A percentile compares a stretch with the other conserved stretches of the same genome.
These are phyloP conservation scores for Coniochaeta sp. DNA, from an alignment of 2,329 filamentous ascomycete species.

Conservation along the genomic window DNA sequence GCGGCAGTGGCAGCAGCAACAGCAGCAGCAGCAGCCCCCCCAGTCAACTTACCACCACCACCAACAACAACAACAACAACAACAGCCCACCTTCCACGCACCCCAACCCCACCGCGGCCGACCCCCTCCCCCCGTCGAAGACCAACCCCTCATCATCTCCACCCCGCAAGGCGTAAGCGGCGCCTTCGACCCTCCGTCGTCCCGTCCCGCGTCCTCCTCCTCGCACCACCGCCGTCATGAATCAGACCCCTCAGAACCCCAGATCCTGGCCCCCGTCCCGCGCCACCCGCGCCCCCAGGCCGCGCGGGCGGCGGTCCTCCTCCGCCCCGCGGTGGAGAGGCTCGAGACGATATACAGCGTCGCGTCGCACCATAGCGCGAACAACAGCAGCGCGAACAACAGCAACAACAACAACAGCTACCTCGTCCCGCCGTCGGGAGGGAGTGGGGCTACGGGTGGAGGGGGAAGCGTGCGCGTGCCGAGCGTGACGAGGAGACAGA, in stretches of 20 bases:
- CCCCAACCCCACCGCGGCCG: constrained; percentile 12
- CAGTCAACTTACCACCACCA: neutral
- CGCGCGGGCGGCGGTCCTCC: constrained; percentile 21
- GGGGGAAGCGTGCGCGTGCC: constrained; percentile 28
- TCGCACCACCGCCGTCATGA: no score
- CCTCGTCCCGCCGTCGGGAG: constrained; percentile 19
- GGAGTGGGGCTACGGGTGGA: no score
- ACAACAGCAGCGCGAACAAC: constrained; percentile 10
- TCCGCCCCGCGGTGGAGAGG: constrained; percentile 41
- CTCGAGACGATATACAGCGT: constrained; percentile 48
- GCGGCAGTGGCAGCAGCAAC: neutral
- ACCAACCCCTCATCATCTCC: constrained; percentile 54
- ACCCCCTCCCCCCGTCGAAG: constrained; percentile 25
- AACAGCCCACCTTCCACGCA: constrained; percentile 3
- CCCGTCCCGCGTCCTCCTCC: constrained; percentile 22
- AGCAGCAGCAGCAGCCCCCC: neutral
- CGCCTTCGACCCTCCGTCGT: constrained; percentile 40
- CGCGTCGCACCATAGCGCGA: constrained; percentile 15
- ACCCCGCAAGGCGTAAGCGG: constrained; percentile 49
- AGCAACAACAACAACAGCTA: no score
- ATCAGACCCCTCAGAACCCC: no score
- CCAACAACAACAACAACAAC: no score
- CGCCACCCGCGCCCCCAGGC: constrained; percentile 36
- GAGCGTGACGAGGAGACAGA: constrained; percentile 39
- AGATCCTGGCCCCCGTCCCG: constrained; percentile 46